A percentile compares a stretch with the other conserved stretches of the same genome.
Conservation (phyloP, 2,329 filamentous ascomycete genomes). For the Tolypocladium ophioglossoides region DNA sequence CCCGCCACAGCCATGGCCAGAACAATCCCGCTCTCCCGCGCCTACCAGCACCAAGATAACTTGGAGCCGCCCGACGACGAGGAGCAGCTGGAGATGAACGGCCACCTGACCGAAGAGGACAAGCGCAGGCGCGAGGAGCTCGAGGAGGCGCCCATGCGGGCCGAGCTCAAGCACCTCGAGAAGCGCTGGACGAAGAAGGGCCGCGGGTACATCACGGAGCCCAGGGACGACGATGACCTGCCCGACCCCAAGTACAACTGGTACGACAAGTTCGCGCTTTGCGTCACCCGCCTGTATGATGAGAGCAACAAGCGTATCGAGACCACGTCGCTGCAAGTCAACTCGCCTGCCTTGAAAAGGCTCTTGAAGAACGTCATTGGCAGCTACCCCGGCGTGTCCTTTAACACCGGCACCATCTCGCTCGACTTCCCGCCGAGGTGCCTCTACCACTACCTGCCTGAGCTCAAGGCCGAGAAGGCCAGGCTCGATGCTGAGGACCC, state of each 20-base stretch:
- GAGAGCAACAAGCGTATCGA: neutral
- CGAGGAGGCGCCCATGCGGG: neutral
- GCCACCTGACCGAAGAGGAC: neutral
- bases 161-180: neutral
- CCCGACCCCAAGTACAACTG: neutral
- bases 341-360: neutral
- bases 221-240: neutral
- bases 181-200: neutral
- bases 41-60: neutral
- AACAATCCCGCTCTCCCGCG: too few relatives aligned
- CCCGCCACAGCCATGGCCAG: too few relatives aligned
- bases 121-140: neutral
- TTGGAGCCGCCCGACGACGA: neutral
- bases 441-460: neutral
- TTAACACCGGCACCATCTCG: neutral
- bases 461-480: neutral
- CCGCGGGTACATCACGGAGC: neutral
- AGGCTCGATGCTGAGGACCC: neutral
- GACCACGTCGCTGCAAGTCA: neutral
- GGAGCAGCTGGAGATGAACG: neutral
- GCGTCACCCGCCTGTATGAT: neutral
- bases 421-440: neutral
- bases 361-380: neutral
- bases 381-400: neutral
- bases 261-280: neutral